Evolutionary conservation across 208 protist species (phyloP).

Genomic region (Crithidia brevicula): DNA sequence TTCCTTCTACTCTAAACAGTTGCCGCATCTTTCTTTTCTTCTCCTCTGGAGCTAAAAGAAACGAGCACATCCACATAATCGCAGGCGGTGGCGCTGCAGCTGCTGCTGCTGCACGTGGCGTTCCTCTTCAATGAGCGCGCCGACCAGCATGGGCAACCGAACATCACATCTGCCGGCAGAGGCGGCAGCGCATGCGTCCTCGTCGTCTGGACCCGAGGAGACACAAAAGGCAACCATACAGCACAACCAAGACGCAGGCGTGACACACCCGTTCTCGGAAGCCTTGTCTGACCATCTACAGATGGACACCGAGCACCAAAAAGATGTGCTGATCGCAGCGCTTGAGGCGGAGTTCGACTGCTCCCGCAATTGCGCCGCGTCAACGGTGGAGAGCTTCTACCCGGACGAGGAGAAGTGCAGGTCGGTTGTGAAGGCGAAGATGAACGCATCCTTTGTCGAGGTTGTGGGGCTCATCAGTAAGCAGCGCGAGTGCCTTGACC

Average conservation of each 20-base stretch:
- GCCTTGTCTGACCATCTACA: not conserved
- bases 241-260: no score
- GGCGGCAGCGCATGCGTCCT: not conserved
- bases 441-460: conserved; percentile 42
- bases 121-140: not conserved
- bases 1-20: no score
- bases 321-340: not conserved
- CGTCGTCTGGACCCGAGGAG: no score
- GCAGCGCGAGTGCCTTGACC: conserved; percentile 45
- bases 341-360: conserved; percentile 30
- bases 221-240: no score
- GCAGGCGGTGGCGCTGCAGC: no score
- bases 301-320: not conserved
- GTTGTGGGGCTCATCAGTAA: conserved; percentile 47
- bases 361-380: conserved; percentile 29
- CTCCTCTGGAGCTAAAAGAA: no score
- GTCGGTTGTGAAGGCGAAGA: conserved; percentile 36
- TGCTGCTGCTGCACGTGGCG: no score
- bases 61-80: no score
- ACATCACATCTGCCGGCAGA: not conserved
- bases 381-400: conserved; percentile 35
- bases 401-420: conserved; percentile 24
- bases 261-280: no score
- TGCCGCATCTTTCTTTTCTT: no score
- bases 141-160: conserved; percentile 4